Evolutionary conservation across 2,329 filamentous ascomycete genomes (phyloP).

Genomic region (Periconia sp.): DNA sequence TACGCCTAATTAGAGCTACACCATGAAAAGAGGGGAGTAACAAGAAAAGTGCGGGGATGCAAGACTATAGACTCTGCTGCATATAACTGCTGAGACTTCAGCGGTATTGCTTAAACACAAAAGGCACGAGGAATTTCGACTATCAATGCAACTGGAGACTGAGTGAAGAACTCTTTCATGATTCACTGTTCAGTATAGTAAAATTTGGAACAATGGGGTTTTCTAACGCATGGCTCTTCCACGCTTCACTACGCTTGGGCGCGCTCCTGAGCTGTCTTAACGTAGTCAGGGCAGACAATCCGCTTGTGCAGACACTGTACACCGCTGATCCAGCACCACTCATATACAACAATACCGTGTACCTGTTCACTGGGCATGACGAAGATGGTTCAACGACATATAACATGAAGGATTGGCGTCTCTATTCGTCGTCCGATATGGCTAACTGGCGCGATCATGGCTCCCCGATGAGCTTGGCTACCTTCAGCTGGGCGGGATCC

Average conservation of each 20-base stretch:
- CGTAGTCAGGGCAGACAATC: slow-evolving; percentile 15
- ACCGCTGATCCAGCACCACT: slow-evolving; percentile 16
- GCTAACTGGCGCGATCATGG: slow-evolving; percentile 20
- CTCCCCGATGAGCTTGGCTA: slow-evolving; percentile 11
- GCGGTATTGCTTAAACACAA: not conserved
- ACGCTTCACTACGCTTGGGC: not conserved
- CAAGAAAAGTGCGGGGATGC: not conserved
- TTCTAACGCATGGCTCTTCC: not conserved
- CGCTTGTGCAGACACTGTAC: slow-evolving; percentile 17
- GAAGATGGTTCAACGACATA: slow-evolving; percentile 16
- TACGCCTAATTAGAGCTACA: not conserved
- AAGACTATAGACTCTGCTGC: not conserved
- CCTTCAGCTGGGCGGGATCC: slow-evolving; percentile 14
- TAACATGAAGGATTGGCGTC: slow-evolving; percentile 16
- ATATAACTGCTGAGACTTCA: not conserved
- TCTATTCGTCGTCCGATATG: slow-evolving; percentile 17
- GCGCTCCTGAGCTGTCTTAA: not conserved
- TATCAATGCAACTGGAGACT: too few species aligned
- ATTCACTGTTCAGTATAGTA: not conserved
- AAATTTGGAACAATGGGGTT: not conserved
- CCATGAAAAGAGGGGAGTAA: not conserved
- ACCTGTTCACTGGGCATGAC: slow-evolving; percentile 18
- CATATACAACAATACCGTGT: slow-evolving; percentile 16
- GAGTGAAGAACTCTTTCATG: too few species aligned
- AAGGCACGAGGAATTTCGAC: not conserved